These are phyloP conservation scores for Xylariales sp. DNA, from an alignment of 2,329 filamentous ascomycete genomes.

Conservation along the genomic window DNA sequence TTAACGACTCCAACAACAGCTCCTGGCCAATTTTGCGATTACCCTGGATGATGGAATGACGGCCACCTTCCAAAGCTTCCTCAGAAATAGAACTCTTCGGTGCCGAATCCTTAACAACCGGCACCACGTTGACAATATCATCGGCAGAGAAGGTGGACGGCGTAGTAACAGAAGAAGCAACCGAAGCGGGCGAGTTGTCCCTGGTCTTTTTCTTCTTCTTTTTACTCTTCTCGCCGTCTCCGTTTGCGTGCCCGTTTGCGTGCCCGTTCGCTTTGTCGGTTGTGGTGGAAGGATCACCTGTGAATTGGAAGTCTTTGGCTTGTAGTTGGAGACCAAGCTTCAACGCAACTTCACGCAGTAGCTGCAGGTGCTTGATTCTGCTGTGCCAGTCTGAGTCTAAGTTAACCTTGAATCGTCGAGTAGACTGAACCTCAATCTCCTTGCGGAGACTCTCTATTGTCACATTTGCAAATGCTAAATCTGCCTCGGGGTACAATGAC, in stretches of 20 bases:
- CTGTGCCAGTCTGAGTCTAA: conserved; percentile 76
- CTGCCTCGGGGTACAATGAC: conserved; percentile 81
- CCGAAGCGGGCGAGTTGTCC: conserved; percentile 63
- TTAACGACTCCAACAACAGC: conserved; percentile 92
- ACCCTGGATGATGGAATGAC: conserved; percentile 94
- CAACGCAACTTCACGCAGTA: conserved; percentile 88
- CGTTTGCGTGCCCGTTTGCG: conserved; percentile 56
- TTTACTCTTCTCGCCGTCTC: conserved; percentile 63
- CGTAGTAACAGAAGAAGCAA: conserved; percentile 56
- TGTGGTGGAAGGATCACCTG: conserved; percentile 50
- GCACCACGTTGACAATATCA: conserved; percentile 92
- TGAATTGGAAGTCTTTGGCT: conserved; percentile 80
- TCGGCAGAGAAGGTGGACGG: conserved; percentile 79
- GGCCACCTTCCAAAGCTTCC: conserved; percentile 93
- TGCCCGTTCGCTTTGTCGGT: conserved; percentile 56
- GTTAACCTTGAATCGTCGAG: conserved; percentile 79
- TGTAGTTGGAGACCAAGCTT: conserved; percentile 91
- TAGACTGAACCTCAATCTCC: conserved; percentile 78
- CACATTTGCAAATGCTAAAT: conserved; percentile 82
- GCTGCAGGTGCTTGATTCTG: conserved; percentile 78
- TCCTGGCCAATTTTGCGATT: conserved; percentile 97
- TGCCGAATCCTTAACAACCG: conserved; percentile 92
- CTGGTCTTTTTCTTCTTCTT: conserved; percentile 72
- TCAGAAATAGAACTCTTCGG: conserved; percentile 92
- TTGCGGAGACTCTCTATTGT: conserved; percentile 77